Evolutionary conservation across 2,329 filamentous ascomycete species (phyloP), one percentile per base, ranked within the genome.

Genomic region (Colletotrichum tofieldiae): DNA sequence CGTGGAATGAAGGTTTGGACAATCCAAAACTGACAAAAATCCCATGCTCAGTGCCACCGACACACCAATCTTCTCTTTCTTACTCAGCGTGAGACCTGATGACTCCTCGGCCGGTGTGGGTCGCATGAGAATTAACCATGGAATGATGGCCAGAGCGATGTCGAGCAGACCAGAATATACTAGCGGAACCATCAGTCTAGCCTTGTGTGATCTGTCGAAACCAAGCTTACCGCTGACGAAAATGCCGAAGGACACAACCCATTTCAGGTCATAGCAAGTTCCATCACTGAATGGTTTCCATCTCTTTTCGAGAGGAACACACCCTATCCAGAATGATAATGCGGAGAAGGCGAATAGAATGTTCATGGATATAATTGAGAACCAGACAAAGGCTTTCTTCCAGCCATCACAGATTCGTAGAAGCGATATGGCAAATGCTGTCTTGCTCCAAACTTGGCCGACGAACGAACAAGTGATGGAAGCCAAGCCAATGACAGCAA

Each of bases 61-160:
- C 12, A 84, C 79, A 5, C 80, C 78, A 29, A 82, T 75, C 65
- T 83, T 84, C 32, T 83, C 82, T 54, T 79, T 81, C 41, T 75
- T 77, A n/a, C 70, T 72, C 7, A 72, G 26, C 1, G 37, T 72
- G 5, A 72, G 65, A 29, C 70, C 70, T 5, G 70, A 72, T 23
- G 70, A 72, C 29, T 49, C 59, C 23, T 72, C 60, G 8, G 59
- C 59, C 5, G 65, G 60, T 2, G 29, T 72, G 8, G 70, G 70
- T 32, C 76, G 78, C 76, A 84, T 83, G 18, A 82, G 78, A 26
- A 71, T 73, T 9, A 83, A 69, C 82, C 82, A 84, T 1, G 83
- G 82, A 29, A 84, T 73, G 2, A 78, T 59, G 1, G 82, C 80
- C 2, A 84, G 76, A 23, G 82, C 75, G n/a, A 84, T 79, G 43